Evolutionary conservation across 2,329 filamentous ascomycete species (phyloP).

Genomic region (Fusarium foetens): DNA sequence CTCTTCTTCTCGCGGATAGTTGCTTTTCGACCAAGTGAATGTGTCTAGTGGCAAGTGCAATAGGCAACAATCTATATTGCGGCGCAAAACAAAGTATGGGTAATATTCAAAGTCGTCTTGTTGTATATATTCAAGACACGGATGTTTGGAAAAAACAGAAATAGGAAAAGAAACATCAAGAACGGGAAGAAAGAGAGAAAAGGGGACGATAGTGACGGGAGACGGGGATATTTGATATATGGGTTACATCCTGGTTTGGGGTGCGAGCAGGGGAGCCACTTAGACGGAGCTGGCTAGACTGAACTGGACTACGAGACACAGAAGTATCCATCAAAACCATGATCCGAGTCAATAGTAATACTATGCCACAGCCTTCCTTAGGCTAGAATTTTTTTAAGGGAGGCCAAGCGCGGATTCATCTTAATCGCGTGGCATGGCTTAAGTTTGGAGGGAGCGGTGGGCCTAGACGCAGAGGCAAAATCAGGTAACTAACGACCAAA

Average conservation of each 20-base stretch:
- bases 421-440: slow-evolving; percentile 12
- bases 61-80: slow-evolving; percentile 14
- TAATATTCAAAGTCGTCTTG: slow-evolving; percentile 13
- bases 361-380: neutral
- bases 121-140: slow-evolving; percentile 16
- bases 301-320: slow-evolving; percentile 9
- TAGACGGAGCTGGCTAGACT: slow-evolving; percentile 21
- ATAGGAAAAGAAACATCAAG: slow-evolving; percentile 31
- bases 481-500: slow-evolving; percentile 2
- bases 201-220: slow-evolving; percentile 30
- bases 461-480: slow-evolving; percentile 5
- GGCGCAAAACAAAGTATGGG: slow-evolving; percentile 5
- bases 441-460: slow-evolving; percentile 4
- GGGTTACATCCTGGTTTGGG: slow-evolving; percentile 24
- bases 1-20: slow-evolving; percentile 20
- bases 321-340: slow-evolving; percentile 6
- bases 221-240: slow-evolving; percentile 38
- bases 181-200: slow-evolving; percentile 36
- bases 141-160: slow-evolving; percentile 22
- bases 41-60: neutral
- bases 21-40: slow-evolving; percentile 12
- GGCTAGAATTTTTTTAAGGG: slow-evolving; percentile 4
- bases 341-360: slow-evolving; percentile 1
- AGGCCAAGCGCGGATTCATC: slow-evolving; percentile 9
- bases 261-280: slow-evolving; percentile 22